These are phyloP conservation scores for Fusarium sp. DNA, from an alignment of 2,329 filamentous ascomycete species.

Conservation along the genomic window DNA sequence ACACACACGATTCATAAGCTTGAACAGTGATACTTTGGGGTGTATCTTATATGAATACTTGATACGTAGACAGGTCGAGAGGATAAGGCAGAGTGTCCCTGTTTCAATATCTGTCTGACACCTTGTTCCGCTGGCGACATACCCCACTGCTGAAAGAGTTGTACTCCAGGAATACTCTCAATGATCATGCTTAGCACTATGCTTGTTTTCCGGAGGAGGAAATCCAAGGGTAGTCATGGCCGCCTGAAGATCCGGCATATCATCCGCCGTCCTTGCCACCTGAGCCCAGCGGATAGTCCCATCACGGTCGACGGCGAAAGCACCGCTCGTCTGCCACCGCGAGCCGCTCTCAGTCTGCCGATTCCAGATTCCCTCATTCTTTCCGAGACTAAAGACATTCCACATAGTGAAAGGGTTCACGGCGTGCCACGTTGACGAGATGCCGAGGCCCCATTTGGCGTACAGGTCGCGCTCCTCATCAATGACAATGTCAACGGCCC, in stretches of 20 bases:
- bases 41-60: not conserved
- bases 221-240: conserved; percentile 50
- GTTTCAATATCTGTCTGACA: not conserved
- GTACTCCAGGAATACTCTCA: not conserved
- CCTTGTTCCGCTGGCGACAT: not conserved
- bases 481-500: conserved; percentile 71
- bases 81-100: not conserved
- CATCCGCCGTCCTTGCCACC: conserved; percentile 50
- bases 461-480: conserved; percentile 74
- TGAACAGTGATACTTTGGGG: not conserved
- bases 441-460: conserved; percentile 75
- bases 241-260: conserved; percentile 52
- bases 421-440: conserved; percentile 73
- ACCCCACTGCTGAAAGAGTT: not conserved
- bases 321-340: conserved; percentile 78
- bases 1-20: conserved; percentile 2
- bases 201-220: conserved; percentile 15
- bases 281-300: conserved; percentile 54
- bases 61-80: not conserved
- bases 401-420: conserved; percentile 71
- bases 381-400: conserved; percentile 70
- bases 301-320: conserved; percentile 65
- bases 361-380: conserved; percentile 76
- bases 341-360: conserved; percentile 75
- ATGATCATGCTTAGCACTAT: conserved; percentile 7